A percentile compares a stretch with the other conserved stretches of the same genome.
Evolutionary conservation across 208 protist species (phyloP).

Genomic region (Porcisia deanei): DNA sequence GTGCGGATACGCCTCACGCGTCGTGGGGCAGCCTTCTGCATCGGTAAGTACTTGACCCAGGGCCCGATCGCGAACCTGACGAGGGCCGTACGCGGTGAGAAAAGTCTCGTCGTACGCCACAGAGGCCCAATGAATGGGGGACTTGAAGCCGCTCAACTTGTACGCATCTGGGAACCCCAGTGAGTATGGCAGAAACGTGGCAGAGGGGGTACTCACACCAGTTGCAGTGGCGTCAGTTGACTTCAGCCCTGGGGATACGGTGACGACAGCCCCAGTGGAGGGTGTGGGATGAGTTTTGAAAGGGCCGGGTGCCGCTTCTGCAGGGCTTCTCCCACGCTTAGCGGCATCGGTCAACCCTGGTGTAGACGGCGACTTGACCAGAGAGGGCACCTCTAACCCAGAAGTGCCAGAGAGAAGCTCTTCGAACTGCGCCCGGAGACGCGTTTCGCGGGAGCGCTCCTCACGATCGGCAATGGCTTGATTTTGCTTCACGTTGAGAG

Average conservation of each 20-base stretch:
- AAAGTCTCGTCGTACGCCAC: conserved; percentile 71
- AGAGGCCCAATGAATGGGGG: conserved; percentile 59
- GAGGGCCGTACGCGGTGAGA: conserved; percentile 64
- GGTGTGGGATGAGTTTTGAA: background rate
- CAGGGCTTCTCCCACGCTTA: background rate
- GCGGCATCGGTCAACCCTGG: background rate
- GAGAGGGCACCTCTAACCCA: conserved; percentile 9
- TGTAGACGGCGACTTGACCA: background rate
- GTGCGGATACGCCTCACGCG: conserved; percentile 39
- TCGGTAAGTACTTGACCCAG: background rate
- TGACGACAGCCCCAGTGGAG: background rate
- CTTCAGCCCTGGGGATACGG: background rate
- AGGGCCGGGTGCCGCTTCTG: background rate
- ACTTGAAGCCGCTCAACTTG: conserved; percentile 69
- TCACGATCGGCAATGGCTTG: conserved; percentile 20
- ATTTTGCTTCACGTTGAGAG: conserved; percentile 12
- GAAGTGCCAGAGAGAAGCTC: conserved; percentile 20
- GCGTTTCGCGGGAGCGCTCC: conserved; percentile 31
- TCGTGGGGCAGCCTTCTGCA: background rate
- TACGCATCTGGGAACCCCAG: conserved; percentile 69
- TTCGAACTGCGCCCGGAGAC: conserved; percentile 40
- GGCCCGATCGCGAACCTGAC: conserved; percentile 29
- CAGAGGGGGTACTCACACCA: background rate
- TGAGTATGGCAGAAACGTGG: background rate
- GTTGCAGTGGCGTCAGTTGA: background rate